Evolutionary conservation across 108 stramenopile genomes (phyloP).

Genomic region (Pseudonitzschia delicatissima): DNA sequence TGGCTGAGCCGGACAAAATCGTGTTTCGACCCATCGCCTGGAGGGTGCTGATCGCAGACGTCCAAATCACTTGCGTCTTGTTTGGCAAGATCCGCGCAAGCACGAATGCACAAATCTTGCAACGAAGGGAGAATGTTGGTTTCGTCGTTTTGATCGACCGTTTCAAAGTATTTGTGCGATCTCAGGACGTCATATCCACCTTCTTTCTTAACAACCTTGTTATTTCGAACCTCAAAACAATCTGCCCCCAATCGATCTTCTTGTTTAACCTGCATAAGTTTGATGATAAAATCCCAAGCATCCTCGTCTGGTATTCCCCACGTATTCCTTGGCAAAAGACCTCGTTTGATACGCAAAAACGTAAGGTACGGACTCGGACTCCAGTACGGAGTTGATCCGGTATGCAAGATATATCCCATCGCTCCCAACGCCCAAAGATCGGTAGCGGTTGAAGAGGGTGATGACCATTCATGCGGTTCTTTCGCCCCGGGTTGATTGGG

Average conservation of each 20-base stretch:
- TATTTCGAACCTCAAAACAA: constrained; percentile 44
- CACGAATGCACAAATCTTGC: constrained; percentile 73
- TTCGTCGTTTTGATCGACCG: constrained; percentile 12
- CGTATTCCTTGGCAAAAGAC: constrained; percentile 20
- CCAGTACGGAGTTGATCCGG: constrained; percentile 80
- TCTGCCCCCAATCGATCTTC: constrained; percentile 71
- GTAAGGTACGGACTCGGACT: constrained; percentile 83
- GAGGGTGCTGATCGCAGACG: constrained; percentile 66
- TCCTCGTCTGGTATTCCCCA: constrained; percentile 74
- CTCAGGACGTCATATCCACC: constrained; percentile 33
- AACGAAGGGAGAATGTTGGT: constrained; percentile 63
- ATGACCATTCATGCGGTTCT: constrained; percentile 20
- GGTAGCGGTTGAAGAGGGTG: constrained; percentile 40
- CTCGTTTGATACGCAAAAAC: constrained; percentile 84
- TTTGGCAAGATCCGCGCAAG: constrained; percentile 63
- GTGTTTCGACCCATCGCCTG: constrained; percentile 64
- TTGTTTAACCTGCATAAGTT: constrained; percentile 61
- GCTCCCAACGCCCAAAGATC: constrained; percentile 89
- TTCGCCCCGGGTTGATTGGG: constrained; percentile 16
- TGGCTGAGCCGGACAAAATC: constrained; percentile 59
- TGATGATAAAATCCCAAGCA: constrained; percentile 74
- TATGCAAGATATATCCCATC: constrained; percentile 67
- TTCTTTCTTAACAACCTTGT: constrained; percentile 9
- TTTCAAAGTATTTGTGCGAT: constrained; percentile 23
- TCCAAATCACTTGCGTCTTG: constrained; percentile 60